phyloP scores from a whole-genome alignment of 306 rosid species.

The Sicyos baderoa region DNA sequence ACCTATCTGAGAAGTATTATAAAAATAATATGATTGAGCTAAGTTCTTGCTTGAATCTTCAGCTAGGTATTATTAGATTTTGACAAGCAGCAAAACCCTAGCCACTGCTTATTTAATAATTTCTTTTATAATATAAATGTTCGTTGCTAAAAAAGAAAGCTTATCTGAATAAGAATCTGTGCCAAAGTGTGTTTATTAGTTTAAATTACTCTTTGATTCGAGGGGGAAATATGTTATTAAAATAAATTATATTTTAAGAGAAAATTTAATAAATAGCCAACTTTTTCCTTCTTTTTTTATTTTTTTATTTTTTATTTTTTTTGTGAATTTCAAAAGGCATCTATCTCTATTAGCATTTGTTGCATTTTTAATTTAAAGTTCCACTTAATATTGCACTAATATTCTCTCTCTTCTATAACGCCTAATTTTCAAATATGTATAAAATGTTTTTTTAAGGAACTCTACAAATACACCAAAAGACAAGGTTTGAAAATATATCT shows the following conservation, averaged over 20 bases:
- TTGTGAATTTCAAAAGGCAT: not conserved
- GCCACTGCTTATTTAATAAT: conserved; percentile 16
- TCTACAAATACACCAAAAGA: no score
- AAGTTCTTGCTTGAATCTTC: conserved; percentile 11
- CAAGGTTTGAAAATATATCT: no score
- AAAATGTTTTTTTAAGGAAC: no score
- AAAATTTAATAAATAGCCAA: not conserved
- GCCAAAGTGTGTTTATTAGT: conserved; percentile 7
- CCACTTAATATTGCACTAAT: not conserved
- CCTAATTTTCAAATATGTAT: not conserved
- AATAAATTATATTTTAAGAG: not conserved
- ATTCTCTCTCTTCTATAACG: not conserved
- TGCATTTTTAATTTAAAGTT: conserved; percentile 7
- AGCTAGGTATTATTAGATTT: conserved; percentile 19
- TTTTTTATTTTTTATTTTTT: no score
- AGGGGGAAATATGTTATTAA: not conserved
- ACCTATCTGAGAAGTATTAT: no score
- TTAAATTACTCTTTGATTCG: conserved; percentile 6
- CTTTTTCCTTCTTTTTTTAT: no score
- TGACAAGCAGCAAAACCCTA: conserved; percentile 21
- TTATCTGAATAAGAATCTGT: conserved; percentile 16
- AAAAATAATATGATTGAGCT: no score
- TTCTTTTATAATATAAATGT: conserved; percentile 9
- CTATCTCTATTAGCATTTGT: not conserved
- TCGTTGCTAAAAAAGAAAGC: not conserved